phyloP scores from a whole-genome alignment of 768 basidiomycete species.

The Scleroderma bovista region DNA sequence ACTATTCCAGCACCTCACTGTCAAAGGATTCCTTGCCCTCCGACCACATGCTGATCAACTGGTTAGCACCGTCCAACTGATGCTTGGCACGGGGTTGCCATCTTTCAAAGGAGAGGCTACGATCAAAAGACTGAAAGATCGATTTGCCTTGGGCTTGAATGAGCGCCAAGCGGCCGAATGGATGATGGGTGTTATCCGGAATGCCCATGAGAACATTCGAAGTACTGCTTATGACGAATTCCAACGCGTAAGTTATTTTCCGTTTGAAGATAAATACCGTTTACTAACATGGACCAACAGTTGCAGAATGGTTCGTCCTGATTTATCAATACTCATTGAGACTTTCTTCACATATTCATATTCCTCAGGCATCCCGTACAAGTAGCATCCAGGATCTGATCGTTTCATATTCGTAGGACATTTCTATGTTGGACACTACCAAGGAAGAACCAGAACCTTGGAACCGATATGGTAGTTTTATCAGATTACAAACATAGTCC shows the following conservation, averaged over 20 bases:
- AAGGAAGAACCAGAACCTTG: too few relatives aligned
- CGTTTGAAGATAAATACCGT: constrained; percentile 2
- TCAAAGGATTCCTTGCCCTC: constrained; percentile 95
- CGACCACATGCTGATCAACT: constrained; percentile 93
- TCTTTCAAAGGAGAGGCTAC: constrained; percentile 97
- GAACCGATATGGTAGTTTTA: background rate
- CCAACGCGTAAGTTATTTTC: constrained; percentile 58
- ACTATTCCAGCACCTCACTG: constrained; percentile 86
- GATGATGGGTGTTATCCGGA: constrained; percentile 84
- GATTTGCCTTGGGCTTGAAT: constrained; percentile 76
- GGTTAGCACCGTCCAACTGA: constrained; percentile 81
- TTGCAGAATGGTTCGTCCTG: constrained; percentile 41
- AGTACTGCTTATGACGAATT: constrained; percentile 96
- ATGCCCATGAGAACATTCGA: constrained; percentile 93
- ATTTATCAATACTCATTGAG: background rate
- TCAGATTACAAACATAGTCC: too few relatives aligned
- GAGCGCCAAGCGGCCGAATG: constrained; percentile 92
- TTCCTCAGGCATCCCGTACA: constrained; percentile 26
- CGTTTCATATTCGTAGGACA: background rate
- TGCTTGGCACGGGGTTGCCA: constrained; percentile 92
- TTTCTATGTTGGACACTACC: background rate
- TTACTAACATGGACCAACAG: constrained; percentile 22
- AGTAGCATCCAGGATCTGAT: constrained; percentile 8
- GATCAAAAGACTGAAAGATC: constrained; percentile 78
- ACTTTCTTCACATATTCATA: constrained; percentile 3